Evolutionary conservation across 148 eudicot genomes (phyloP), one percentile per base, ranked within the genome.

Genomic region (Vaccinium macrocarpon): DNA sequence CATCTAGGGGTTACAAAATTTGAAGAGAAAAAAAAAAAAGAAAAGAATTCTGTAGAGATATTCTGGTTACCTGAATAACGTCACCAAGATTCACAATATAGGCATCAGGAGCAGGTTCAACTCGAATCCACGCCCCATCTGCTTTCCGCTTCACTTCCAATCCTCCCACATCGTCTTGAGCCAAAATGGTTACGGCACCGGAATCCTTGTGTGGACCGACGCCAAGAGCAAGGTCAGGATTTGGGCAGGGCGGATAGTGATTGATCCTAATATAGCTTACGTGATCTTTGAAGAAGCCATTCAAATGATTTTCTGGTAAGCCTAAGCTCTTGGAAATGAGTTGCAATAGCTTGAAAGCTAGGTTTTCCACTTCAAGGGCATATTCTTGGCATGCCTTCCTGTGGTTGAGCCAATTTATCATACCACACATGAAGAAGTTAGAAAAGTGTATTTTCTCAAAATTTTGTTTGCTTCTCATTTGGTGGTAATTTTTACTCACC

Each of bases 131-230:
- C 77, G 90, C 87, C 14, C 94, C 96, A 86, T 95, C 96, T 0
- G 77, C 0, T 86, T 92, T 94, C 1, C 91, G 90, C 88, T 87
- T 90, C 62, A 95, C 95, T 86, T 95, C 90, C 0, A 95, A 88
- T 49, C 98, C 98, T 18, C 96, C 98, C n/a, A 96, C 92, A 8
- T 90, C 92, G 14, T 96, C 98, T 84, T 94, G 97, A 42, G 92
- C 91, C 14, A 96, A 90, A 11, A 96, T 84, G 35, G 98, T 96
- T 48, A 96, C 52, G 48, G 92, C 95, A 11, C 93, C 94, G 1
- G 88, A 81, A 53, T 96, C 98, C 88, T 92, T 96, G 86, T 96
- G 98, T 5, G 93, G 86, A 2, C 93, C 94, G 32, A 93, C 88
- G 9, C 95, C 97, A 12, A 96, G 93, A 46, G 93, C 91, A 4